Conservation (phyloP, 2,329 filamentous ascomycete genomes). For the Fusarium longipes region DNA sequence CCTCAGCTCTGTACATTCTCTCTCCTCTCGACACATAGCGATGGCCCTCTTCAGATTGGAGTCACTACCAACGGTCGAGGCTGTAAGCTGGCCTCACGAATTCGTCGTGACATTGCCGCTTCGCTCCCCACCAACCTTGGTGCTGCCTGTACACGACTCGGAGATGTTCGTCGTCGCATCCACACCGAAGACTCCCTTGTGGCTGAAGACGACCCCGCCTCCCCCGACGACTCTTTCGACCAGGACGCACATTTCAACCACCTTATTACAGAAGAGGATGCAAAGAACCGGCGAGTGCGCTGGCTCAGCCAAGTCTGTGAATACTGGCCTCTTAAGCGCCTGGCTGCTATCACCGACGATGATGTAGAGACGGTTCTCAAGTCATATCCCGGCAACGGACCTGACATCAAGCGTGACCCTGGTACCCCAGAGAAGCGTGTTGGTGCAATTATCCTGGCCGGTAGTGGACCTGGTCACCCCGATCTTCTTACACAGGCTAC, state of each 20-base stretch:
- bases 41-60: conserved; percentile 93
- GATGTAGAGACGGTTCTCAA: conserved; percentile 83
- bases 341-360: conserved; percentile 81
- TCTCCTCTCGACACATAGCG: conserved; percentile 86
- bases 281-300: conserved; percentile 83
- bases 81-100: conserved; percentile 90
- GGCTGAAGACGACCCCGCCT: conserved; percentile 63
- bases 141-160: conserved; percentile 79
- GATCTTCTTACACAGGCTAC: conserved; percentile 89
- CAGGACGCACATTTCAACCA: conserved; percentile 88
- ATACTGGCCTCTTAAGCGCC: conserved; percentile 91
- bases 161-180: conserved; percentile 75
- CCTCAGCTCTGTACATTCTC: conserved; percentile 90
- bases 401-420: conserved; percentile 39
- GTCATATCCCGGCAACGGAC: conserved; percentile 66
- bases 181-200: conserved; percentile 74
- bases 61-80: conserved; percentile 95
- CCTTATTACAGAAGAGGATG: conserved; percentile 79
- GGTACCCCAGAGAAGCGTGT: conserved; percentile 47
- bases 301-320: conserved; percentile 98
- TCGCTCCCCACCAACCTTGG: conserved; percentile 82
- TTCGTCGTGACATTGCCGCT: conserved; percentile 87
- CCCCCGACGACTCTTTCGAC: conserved; percentile 72
- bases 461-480: conserved; percentile 91
- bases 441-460: conserved; percentile 87